Percentiles rank a stretch among this genome's conserved stretches.
Evolutionary conservation across 2,329 filamentous ascomycete genomes (phyloP).

Genomic region (Cadophora malorum): DNA sequence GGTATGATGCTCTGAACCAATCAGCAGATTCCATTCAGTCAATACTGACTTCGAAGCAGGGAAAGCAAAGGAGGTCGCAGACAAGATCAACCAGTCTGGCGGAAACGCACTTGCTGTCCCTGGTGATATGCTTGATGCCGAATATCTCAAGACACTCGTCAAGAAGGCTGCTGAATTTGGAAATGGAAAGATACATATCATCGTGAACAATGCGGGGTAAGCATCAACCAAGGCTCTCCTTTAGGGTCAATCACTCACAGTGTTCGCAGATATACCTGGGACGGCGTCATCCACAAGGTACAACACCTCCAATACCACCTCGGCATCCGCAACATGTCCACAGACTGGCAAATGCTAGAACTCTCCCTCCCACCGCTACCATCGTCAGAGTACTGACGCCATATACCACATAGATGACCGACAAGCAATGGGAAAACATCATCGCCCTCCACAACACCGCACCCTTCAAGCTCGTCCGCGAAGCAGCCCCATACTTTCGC

Average conservation of each 20-base stretch:
- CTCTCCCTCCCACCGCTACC: slow-evolving; percentile 26
- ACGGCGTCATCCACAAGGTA: slow-evolving; percentile 87
- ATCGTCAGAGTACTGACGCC: neutral
- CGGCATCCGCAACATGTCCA: slow-evolving; percentile 26
- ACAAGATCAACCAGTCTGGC: slow-evolving; percentile 67
- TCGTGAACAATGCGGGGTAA: slow-evolving; percentile 84
- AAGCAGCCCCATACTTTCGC: slow-evolving; percentile 84
- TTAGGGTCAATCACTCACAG: slow-evolving; percentile 10
- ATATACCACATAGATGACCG: slow-evolving; percentile 64
- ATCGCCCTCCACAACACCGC: slow-evolving; percentile 82
- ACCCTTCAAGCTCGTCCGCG: slow-evolving; percentile 82
- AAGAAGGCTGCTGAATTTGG: slow-evolving; percentile 80
- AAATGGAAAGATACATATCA: slow-evolving; percentile 85
- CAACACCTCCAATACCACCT: slow-evolving; percentile 30
- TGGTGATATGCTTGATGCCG: slow-evolving; percentile 76
- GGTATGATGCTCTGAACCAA: slow-evolving; percentile 51
- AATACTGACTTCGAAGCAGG: slow-evolving; percentile 51
- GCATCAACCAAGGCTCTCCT: neutral
- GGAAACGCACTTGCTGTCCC: slow-evolving; percentile 76
- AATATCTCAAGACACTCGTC: slow-evolving; percentile 76
- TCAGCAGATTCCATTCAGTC: slow-evolving; percentile 17
- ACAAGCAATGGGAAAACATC: slow-evolving; percentile 92
- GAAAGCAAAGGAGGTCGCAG: slow-evolving; percentile 72
- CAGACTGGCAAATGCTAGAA: slow-evolving; percentile 26
- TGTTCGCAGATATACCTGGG: slow-evolving; percentile 74